phyloP scores from a whole-genome alignment of 306 rosid genomes.

The Purshia tridentata region DNA sequence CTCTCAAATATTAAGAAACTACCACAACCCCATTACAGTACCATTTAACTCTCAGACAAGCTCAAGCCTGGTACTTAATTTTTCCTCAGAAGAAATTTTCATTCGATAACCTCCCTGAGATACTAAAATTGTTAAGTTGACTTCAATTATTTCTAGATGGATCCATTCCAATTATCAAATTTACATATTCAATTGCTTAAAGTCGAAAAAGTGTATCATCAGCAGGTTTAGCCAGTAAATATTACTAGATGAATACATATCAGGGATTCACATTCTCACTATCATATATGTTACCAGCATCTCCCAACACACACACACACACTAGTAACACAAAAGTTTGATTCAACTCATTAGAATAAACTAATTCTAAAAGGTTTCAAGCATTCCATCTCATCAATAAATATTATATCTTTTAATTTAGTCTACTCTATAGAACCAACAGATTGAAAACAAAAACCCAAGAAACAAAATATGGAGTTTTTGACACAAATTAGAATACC shows the following conservation, averaged over 20 bases:
- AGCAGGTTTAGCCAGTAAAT: too few species aligned
- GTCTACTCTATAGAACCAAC: not conserved
- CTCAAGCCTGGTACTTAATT: not conserved
- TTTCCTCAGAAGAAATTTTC: not conserved
- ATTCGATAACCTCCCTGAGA: not conserved
- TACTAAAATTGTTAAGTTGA: not conserved
- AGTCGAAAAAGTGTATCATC: too few species aligned
- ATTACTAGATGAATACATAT: too few species aligned
- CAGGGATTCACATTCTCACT: too few species aligned
- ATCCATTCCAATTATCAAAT: too few species aligned
- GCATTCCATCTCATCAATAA: not conserved
- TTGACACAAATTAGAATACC: conserved; percentile 39
- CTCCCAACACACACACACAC: not conserved
- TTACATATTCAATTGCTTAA: too few species aligned
- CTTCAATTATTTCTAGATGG: too few species aligned
- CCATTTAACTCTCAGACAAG: not conserved
- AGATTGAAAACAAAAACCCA: not conserved
- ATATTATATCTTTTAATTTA: not conserved
- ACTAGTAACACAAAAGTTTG: not conserved
- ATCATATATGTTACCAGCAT: too few species aligned
- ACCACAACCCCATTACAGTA: not conserved
- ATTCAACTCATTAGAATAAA: not conserved
- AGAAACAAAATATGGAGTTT: not conserved
- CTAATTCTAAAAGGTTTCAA: not conserved
- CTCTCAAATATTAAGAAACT: not conserved